These are phyloP conservation scores for Chlamydomonas asymmetrica DNA, from an alignment of 139 green algal species.

Conservation along the genomic window DNA sequence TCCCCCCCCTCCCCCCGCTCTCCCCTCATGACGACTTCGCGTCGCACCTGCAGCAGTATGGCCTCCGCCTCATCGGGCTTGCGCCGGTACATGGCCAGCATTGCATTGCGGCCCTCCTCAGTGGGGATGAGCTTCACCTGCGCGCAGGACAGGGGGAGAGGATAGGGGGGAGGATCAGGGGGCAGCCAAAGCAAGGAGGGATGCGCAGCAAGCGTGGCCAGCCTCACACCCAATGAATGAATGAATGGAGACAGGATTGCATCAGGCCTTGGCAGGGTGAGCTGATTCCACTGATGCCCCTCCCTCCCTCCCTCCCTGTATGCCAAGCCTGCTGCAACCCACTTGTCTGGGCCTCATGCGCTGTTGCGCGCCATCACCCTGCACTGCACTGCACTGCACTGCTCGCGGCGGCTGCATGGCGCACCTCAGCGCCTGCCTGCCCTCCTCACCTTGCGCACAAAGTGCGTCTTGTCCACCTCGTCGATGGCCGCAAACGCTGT, in stretches of 20 bases:
- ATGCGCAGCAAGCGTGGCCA: background rate
- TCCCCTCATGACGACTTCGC: too few relatives aligned
- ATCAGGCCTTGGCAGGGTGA: too few relatives aligned
- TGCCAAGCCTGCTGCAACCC: too few relatives aligned
- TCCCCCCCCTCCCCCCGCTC: too few relatives aligned
- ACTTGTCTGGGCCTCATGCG: background rate
- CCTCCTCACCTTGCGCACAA: constrained; percentile 46
- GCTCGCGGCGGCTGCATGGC: background rate
- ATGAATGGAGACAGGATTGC: too few relatives aligned
- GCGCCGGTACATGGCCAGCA: constrained; percentile 71
- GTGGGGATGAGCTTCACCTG: constrained; percentile 63
- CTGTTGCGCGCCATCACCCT: background rate
- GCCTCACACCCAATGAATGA: too few relatives aligned
- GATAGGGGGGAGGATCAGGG: too few relatives aligned
- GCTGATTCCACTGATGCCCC: too few relatives aligned
- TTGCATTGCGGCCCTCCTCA: constrained; percentile 67
- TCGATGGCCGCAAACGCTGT: constrained; percentile 64
- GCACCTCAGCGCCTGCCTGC: background rate
- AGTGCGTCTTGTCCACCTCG: constrained; percentile 67
- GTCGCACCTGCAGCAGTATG: constrained; percentile 68
- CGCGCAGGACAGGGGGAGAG: too few relatives aligned
- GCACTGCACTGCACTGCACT: background rate
- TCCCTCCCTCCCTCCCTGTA: too few relatives aligned
- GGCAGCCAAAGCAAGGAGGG: too few relatives aligned
- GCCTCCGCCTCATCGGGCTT: constrained; percentile 66